These are phyloP conservation scores for Schizosaccharomyces lindneri DNA, from an alignment of 805 yeast genomes.

Conservation along the genomic window DNA sequence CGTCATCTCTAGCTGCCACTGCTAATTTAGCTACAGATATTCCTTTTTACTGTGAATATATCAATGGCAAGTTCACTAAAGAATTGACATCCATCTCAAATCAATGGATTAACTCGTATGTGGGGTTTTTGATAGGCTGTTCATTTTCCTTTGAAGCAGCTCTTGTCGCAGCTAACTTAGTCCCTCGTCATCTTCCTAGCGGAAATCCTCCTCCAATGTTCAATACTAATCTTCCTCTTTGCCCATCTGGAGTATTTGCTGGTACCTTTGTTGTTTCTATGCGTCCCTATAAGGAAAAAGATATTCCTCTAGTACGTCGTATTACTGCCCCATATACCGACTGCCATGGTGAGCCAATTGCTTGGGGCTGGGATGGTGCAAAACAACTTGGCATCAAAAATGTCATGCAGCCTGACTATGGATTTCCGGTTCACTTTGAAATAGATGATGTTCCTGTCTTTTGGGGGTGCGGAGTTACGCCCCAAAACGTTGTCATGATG, in stretches of 20 bases:
- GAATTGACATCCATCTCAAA: constrained; percentile 7
- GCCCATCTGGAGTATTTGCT: constrained; percentile 15
- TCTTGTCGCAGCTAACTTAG: constrained; percentile 13
- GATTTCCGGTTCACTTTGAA: constrained; percentile 14
- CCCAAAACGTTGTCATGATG: constrained; percentile 15
- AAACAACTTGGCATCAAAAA: constrained; percentile 16
- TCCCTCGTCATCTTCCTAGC: constrained; percentile 5
- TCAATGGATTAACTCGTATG: constrained; percentile 16
- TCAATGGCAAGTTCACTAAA: constrained; percentile 13
- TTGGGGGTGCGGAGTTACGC: constrained; percentile 24
- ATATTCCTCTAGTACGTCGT: constrained; percentile 13
- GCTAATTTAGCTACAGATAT: constrained; percentile 8
- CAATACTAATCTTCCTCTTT: constrained; percentile 6
- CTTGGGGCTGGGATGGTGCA: constrained; percentile 20
- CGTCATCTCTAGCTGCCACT: background rate
- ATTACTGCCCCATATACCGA: constrained; percentile 14
- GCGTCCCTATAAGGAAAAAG: constrained; percentile 17
- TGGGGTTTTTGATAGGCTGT: constrained; percentile 22
- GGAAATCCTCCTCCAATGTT: constrained; percentile 7
- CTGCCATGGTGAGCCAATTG: constrained; percentile 21
- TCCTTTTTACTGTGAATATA: constrained; percentile 16
- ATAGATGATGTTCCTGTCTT: constrained; percentile 20
- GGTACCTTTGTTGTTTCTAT: constrained; percentile 19
- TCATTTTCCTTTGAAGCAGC: constrained; percentile 20
- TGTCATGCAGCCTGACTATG: constrained; percentile 16